These are phyloP conservation scores for Dendrobium officinale DNA, from an alignment of 106 monocot genomes.

Conservation along the genomic window DNA sequence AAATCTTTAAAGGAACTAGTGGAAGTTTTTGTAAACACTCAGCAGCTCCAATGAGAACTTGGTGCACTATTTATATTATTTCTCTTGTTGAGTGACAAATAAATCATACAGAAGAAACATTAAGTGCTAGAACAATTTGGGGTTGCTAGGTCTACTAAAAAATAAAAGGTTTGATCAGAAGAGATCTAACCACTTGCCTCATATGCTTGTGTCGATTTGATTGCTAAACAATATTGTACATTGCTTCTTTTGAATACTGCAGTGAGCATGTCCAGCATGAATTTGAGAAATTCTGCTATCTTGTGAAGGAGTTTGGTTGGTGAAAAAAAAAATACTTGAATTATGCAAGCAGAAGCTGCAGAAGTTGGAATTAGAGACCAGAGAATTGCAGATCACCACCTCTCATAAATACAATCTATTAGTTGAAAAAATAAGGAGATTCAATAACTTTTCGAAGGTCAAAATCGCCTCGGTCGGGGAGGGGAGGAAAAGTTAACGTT, in stretches of 20 bases:
- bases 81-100: background rate
- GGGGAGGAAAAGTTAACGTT: conserved; percentile 51
- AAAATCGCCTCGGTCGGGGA: conserved; percentile 66
- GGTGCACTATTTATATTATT: background rate
- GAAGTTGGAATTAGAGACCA: too few relatives aligned
- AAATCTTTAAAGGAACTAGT: too few relatives aligned
- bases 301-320: too few relatives aligned
- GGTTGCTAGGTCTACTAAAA: background rate
- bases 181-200: too few relatives aligned
- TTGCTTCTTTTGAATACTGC: background rate
- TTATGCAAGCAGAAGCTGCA: too few relatives aligned
- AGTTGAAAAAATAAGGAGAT: conserved; percentile 92
- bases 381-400: too few relatives aligned
- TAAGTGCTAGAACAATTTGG: background rate
- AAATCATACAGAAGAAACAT: background rate
- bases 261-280: too few relatives aligned
- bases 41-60: background rate
- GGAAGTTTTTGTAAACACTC: background rate
- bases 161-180: too few relatives aligned
- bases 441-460: conserved; percentile 54
- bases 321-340: too few relatives aligned
- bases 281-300: too few relatives aligned
- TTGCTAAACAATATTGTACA: conserved; percentile 1
- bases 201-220: background rate
- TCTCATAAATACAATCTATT: conserved; percentile 5